Evolutionary conservation across 2,329 filamentous ascomycete genomes (phyloP), one percentile per base, ranked within the genome.

Genomic region (Xylaria polymorpha): DNA sequence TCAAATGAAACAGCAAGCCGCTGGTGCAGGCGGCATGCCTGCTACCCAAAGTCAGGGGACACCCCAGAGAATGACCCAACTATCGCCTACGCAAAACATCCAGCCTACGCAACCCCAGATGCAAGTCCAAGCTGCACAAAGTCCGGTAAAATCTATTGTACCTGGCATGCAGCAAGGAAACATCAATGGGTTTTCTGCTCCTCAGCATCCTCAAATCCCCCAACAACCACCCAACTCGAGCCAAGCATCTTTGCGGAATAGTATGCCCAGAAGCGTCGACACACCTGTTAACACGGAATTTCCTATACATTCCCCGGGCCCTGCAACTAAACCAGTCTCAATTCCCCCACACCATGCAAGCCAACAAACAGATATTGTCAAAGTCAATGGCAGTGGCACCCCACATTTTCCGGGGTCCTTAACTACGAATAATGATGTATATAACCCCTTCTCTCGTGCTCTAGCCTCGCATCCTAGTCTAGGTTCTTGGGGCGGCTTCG

Each of bases 401-500:
- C 56, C 78, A 43, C 76, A 76, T 15, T 78, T 80, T 29, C 76
- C 78, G 0, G 77, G 73, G 0, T 81, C 82, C 0, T 79, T 83
- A 35, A 78, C 80, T 0, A 80, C 80, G 1, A 82, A 86, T 62
- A 82, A 85, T 0, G 85, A 87, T 14, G 83, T 86, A 57, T 88
- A 90, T 70, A 82, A 82, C 41, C 87, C 88, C 0, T 87, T 85
- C 73, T 84, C 84, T 10, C 83, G 88, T 9, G 82, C 86, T 59
- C 70, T 76, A 15, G 41, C 43, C 51, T 86, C 86, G 1, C 90
- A 90, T 79, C 55, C 57, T 25, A 48, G 44, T 29, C 57, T 50
- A 32, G 63, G 55, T 7, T 53, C 62, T 43, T 72, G 66, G 60
- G 94, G 94, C 9, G 93, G 94, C 0, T 86, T 95, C 67, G 88